Base-by-base conservation (phyloP, 179 eudicot genomes). In the Actinidia arguta region DNA sequence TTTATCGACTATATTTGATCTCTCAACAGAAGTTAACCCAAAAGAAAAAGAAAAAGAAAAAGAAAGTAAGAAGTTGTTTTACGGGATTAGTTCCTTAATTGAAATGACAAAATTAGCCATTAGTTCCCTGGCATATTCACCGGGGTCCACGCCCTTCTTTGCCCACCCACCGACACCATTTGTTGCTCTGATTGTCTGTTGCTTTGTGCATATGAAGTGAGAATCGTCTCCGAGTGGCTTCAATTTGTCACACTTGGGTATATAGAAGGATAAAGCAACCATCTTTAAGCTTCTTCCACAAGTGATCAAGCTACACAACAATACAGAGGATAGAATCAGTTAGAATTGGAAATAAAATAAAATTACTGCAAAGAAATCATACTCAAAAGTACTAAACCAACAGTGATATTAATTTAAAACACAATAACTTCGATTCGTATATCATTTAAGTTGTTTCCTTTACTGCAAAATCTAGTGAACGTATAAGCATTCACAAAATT, bases 141-240 rank as follows among this genome's bases (percentile, higher is more conserved):
- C 88, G 0, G 85, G 16, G 68, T 88, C 90, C 6, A 85, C 27
- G 0, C 90, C 90, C 11, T 48, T 47, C 58, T 4, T 8, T 0
- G 64, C 22, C 85, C 85, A 87, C 3, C 85, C 82, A 13, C 90
- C 85, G 16, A 85, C 84, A 17, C 90, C 90, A 79, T 87, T 87
- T 11, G 89, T 85, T 1, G 82, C 80, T 0, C 83, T 83, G 16
- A 87, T 11, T 0, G 68, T 76, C 6, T 80, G 78, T 11, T 61
- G 24, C 66, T 78, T 75, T 0, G 1, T 68, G 73, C 79, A 71
- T 22, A 83, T 79, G 77, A 79, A 79, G 75, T 83, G 67, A 24
- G 75, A 67, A 79, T 83, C 86, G 2, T 83, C 83, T 2, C 86
- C 86, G 13, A 3, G 31, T 31, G 79, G 51, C 44, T 48, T 54